Evolutionary conservation across 306 rosid genomes (phyloP).

Genomic region (peach (Prunus persica)): DNA sequence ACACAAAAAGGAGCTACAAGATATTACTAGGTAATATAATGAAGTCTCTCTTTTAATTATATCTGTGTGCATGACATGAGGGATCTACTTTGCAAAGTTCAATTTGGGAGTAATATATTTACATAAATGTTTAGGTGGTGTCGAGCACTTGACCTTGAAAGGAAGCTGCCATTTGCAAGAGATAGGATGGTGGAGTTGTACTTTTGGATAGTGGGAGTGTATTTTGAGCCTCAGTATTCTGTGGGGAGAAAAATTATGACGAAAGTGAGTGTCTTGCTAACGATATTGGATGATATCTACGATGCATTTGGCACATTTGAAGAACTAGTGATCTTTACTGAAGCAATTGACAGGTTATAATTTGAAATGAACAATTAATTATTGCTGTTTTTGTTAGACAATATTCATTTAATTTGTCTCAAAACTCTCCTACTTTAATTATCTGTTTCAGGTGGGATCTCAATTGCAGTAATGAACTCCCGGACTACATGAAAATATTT

Average conservation of each 20-base stretch:
- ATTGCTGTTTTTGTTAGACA: too few species aligned
- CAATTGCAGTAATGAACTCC: slow-evolving; percentile 14
- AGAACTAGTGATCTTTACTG: slow-evolving; percentile 39
- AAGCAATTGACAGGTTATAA: slow-evolving; percentile 41
- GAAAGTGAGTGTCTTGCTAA: slow-evolving; percentile 3
- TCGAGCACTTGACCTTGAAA: slow-evolving; percentile 28
- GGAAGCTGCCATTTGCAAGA: slow-evolving; percentile 28
- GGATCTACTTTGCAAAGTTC: not conserved
- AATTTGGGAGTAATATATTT: not conserved
- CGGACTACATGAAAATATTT: slow-evolving; percentile 23
- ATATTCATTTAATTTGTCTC: too few species aligned
- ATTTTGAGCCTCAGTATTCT: slow-evolving; percentile 29
- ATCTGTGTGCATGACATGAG: too few species aligned
- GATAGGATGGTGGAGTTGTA: slow-evolving; percentile 49
- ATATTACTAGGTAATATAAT: slow-evolving; percentile 18
- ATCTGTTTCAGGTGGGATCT: slow-evolving; percentile 27
- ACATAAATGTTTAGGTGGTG: slow-evolving; percentile 39
- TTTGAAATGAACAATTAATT: too few species aligned
- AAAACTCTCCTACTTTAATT: too few species aligned
- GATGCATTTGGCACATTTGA: slow-evolving; percentile 49
- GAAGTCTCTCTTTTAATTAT: not conserved
- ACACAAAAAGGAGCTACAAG: slow-evolving; percentile 22
- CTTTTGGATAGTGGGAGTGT: slow-evolving; percentile 40
- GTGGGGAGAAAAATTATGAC: slow-evolving; percentile 25
- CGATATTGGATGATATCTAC: slow-evolving; percentile 44